phyloP scores from a whole-genome alignment of 2,329 filamentous ascomycete genomes.

The Chaetomium sp. region DNA sequence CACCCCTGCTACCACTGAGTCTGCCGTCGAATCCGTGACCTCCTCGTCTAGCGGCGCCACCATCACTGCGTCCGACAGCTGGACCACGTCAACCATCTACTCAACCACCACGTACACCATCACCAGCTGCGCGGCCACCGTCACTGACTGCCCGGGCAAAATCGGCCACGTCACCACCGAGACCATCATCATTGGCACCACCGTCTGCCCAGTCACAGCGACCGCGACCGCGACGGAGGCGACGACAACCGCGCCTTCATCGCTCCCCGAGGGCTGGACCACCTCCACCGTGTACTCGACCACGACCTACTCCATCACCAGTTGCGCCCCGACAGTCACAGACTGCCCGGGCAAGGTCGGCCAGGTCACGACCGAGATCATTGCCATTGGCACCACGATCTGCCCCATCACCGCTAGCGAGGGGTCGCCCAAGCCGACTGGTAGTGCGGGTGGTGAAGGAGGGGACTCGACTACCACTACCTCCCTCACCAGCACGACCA shows the following conservation, averaged over 20 bases:
- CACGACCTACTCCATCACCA: constrained; percentile 29
- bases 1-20: neutral
- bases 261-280: constrained; percentile 9
- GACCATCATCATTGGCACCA: constrained; percentile 31
- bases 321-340: constrained; percentile 27
- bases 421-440: neutral
- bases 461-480: constrained; percentile 12
- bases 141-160: constrained; percentile 28
- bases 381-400: constrained; percentile 33
- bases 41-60: constrained; percentile 23
- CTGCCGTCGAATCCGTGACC: neutral
- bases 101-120: constrained; percentile 25
- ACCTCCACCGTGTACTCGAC: constrained; percentile 22
- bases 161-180: constrained; percentile 29
- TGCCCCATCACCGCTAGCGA: constrained; percentile 23
- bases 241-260: constrained; percentile 19
- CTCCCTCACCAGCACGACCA: constrained; percentile 7
- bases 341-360: constrained; percentile 37
- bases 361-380: constrained; percentile 28
- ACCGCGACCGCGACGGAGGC: neutral
- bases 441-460: neutral
- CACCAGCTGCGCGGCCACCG: constrained; percentile 22
- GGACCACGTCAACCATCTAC: constrained; percentile 18
- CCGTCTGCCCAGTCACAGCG: constrained; percentile 27
- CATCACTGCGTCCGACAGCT: constrained; percentile 23